Evolutionary conservation across 2,329 filamentous ascomycete genomes (phyloP), one percentile per base, ranked within the genome.

Genomic region (Capronia epimyces): DNA sequence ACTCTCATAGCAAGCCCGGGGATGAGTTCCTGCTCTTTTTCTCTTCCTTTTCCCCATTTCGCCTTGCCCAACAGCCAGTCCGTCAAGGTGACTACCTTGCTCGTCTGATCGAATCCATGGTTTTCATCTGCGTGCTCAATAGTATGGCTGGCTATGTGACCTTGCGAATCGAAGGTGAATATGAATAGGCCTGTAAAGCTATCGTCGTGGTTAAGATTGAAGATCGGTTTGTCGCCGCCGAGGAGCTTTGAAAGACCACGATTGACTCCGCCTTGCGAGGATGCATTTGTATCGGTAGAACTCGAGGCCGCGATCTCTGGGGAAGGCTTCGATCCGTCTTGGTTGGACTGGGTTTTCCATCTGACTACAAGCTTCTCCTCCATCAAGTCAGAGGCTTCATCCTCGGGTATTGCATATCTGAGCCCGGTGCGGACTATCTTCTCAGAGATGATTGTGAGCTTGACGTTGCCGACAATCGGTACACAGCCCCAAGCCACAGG

Each of bases 401-500:
- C 64, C 9, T 67, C 62, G 8, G 59, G 58, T 18, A 43, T 64
- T 34, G 68, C 55, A 31, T 45, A 64, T 62, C 69, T 63, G 13
- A 65, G 65, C 10, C 69, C 67, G 49, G 74, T 80, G 29, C 81
- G 80, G n/a, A 77, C 81, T 79, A 98, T 93, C 61, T 91, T 86
- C 73, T 95, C 90, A 10, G 87, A 91, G 15, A 95, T 70, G 46
- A 98, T 93, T 62, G 88, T 83, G 9, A 98, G 79, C 60, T 83
- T 84, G 39, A 96, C 88, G 63, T 95, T 95, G 59, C 91, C 90
- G 25, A 96, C 79, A 16, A 97, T 81, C 2, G 93, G 93, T 1
- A 98, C 79, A 22, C 87, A 82, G 63, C 94, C 94, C 93, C 93
- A 98, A 24, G 90, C 91, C 45, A 98, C 85, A 0, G 93, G 93